Evolutionary conservation across 2,329 filamentous ascomycete species (phyloP).

Genomic region (Gremmenia infestans): DNA sequence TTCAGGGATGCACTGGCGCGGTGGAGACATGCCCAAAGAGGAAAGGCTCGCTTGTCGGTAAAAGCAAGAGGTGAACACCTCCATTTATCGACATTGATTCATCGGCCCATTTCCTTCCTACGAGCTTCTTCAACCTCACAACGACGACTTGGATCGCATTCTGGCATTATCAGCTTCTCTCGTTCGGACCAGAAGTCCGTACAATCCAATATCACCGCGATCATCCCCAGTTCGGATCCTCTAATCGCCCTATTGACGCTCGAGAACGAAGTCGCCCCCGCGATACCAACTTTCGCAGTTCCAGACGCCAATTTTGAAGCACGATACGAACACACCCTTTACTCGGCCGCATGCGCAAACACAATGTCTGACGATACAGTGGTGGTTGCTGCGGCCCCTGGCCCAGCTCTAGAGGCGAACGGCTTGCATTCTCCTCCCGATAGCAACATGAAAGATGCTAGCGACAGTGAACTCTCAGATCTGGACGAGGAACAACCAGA

Average conservation of each 20-base stretch:
- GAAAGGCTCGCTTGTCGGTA: background rate
- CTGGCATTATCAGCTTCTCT: background rate
- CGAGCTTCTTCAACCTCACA: background rate
- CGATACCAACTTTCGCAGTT: constrained; percentile 7
- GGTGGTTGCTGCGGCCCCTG: constrained; percentile 21
- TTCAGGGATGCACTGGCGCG: background rate
- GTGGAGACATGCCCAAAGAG: background rate
- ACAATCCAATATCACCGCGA: background rate
- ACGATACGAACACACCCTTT: constrained; percentile 4
- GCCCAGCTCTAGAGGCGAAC: constrained; percentile 18
- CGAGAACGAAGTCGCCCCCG: constrained; percentile 4
- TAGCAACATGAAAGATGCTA: constrained; percentile 56
- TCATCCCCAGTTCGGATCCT: background rate
- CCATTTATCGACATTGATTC: background rate
- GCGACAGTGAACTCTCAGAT: constrained; percentile 62
- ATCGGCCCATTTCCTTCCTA: background rate
- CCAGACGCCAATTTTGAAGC: background rate
- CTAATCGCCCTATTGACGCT: background rate
- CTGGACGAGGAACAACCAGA: constrained; percentile 40
- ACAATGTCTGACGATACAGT: constrained; percentile 27
- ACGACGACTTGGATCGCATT: background rate
- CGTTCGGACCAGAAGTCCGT: background rate
- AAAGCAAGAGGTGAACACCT: background rate
- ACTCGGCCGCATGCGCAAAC: constrained; percentile 24
- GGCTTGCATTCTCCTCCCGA: constrained; percentile 58